Evolutionary conservation across 805 yeast genomes (phyloP), one percentile per base, ranked within the genome.

Genomic region (Saitoella complicata): DNA sequence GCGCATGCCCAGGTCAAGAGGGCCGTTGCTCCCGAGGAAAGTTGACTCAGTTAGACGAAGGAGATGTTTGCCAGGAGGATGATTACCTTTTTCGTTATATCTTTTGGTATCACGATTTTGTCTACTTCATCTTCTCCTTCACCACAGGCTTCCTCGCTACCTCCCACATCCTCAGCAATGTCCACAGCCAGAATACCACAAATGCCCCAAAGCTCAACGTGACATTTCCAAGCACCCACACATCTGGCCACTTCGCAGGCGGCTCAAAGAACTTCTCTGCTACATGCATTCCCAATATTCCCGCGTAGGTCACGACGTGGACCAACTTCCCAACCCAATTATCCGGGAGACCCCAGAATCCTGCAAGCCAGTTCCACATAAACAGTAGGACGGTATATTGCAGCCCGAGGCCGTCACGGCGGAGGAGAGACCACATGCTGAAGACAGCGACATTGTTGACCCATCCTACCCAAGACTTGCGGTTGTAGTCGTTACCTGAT

Each of bases 341-440:
- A 9, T 63, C 57, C 1, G 85, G 84, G 33, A 76, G 59, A 13
- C 71, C 42, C 11, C 40, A 38, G 44, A 75, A 65, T 46, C 76
- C 77, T 11, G 86, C 84, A 32, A 85, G 62, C 91, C 94, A 85
- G 57, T 83, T 85, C 56, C 83, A 77, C 53, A 84, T 57, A 2
- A 76, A 57, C 13, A 75, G 63, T 42, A 78, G 59, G 6, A 75
- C 76, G 45, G 68, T 60, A 59, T 82, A 87, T 58, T 91, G 98
- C 49, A 87, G 64, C 1, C 59, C 60, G 31, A 91, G 66, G 1
- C 75, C 76, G 55, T 91, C 97, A 50, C 76, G 77, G 52, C 76
- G 74, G 51, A 91, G 65, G 40, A 88, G 64, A 0, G 99, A 98
- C 74, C 81, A 86, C 65, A 91, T 64, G 42, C 95, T 84, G 60